phyloP scores from a whole-genome alignment of 2,329 filamentous ascomycete genomes.

The Saccharata proteae region DNA sequence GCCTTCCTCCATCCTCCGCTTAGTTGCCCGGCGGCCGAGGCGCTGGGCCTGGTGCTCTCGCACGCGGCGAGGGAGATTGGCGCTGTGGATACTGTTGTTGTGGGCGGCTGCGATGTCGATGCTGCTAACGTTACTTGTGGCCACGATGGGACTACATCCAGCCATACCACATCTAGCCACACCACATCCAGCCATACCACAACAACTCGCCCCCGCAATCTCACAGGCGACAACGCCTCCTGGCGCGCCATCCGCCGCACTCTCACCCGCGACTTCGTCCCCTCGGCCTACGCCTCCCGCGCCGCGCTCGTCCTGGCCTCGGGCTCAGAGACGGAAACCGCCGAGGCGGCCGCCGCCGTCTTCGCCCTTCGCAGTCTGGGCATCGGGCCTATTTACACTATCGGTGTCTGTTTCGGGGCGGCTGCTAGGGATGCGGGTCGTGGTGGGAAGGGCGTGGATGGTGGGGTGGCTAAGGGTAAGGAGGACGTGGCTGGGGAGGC shows the following conservation, averaged over 20 bases:
- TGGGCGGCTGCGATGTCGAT: conserved; percentile 29
- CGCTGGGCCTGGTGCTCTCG: conserved; percentile 54
- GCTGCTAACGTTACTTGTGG: neutral
- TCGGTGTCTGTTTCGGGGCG: conserved; percentile 56
- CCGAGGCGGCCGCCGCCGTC: conserved; percentile 66
- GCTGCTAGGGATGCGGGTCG: conserved; percentile 29
- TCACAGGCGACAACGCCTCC: conserved; percentile 71
- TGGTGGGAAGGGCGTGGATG: conserved; percentile 53
- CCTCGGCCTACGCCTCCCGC: conserved; percentile 65
- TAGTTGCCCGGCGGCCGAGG: conserved; percentile 36
- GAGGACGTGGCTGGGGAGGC: too few species aligned
- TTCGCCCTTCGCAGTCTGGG: conserved; percentile 67
- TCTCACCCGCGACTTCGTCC: conserved; percentile 68
- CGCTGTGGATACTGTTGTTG: conserved; percentile 69
- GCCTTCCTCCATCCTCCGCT: conserved; percentile 69
- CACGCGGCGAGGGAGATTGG: conserved; percentile 70
- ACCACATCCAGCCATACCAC: too few species aligned
- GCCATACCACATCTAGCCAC: conserved; percentile 32
- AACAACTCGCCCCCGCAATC: too few species aligned
- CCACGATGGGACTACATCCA: conserved; percentile 32
- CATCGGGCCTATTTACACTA: conserved; percentile 70
- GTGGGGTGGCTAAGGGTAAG: too few species aligned
- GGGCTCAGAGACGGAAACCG: conserved; percentile 47
- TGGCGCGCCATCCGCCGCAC: conserved; percentile 81
- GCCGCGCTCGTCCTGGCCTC: conserved; percentile 65